Conservation (phyloP, 805 yeast genomes). For the Ogataea wickerhamii region DNA sequence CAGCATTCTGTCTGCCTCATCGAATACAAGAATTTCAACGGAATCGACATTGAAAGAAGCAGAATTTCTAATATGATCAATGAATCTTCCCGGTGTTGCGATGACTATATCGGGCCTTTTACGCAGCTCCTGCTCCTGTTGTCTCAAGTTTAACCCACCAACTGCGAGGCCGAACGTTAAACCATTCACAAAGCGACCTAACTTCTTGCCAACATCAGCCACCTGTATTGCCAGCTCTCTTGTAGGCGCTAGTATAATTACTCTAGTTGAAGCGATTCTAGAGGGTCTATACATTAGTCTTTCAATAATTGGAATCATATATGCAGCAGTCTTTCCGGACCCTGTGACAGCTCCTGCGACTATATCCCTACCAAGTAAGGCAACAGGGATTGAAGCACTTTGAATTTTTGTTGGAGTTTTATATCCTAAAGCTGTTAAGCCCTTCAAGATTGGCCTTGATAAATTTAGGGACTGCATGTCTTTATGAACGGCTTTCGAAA, state of each 20-base stretch:
- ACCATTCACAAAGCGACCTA: slow-evolving; percentile 72
- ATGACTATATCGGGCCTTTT: slow-evolving; percentile 92
- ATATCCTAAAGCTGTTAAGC: slow-evolving; percentile 76
- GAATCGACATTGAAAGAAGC: slow-evolving; percentile 87
- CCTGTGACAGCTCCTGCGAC: slow-evolving; percentile 99
- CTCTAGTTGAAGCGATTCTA: slow-evolving; percentile 83
- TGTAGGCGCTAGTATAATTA: slow-evolving; percentile 88
- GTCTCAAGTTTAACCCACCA: slow-evolving; percentile 94
- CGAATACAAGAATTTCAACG: slow-evolving; percentile 89
- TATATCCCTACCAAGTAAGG: slow-evolving; percentile 88
- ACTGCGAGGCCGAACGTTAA: slow-evolving; percentile 92
- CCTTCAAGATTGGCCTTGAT: slow-evolving; percentile 88
- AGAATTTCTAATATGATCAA: slow-evolving; percentile 94
- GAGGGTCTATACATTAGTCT: slow-evolving; percentile 86
- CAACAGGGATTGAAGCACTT: slow-evolving; percentile 88
- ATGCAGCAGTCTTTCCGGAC: slow-evolving; percentile 99
- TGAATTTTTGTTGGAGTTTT: slow-evolving; percentile 92
- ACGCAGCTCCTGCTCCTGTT: slow-evolving; percentile 91
- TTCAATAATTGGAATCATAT: slow-evolving; percentile 92
- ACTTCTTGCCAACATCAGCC: slow-evolving; percentile 83
- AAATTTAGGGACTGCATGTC: slow-evolving; percentile 75
- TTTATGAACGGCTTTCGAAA: slow-evolving; percentile 42
- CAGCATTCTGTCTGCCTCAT: slow-evolving; percentile 98
- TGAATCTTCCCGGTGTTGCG: slow-evolving; percentile 98
- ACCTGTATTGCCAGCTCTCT: slow-evolving; percentile 98